These are phyloP conservation scores for Actinomortierella wolfii DNA, from an alignment of 371 early-diverging fungal species.

Conservation along the genomic window DNA sequence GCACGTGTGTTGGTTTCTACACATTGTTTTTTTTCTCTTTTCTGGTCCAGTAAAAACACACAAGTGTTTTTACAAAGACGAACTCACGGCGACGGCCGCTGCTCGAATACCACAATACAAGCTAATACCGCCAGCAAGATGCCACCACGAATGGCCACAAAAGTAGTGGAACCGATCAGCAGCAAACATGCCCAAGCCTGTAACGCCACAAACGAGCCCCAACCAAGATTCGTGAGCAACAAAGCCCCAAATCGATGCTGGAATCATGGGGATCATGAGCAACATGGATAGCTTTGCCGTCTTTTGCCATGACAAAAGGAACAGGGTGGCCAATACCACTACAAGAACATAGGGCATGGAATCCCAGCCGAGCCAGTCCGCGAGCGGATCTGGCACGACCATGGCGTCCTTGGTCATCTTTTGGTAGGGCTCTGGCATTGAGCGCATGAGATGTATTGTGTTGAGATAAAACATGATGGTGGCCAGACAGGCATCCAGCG, in stretches of 20 bases:
- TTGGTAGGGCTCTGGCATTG: conserved; percentile 23
- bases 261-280: conserved; percentile 44
- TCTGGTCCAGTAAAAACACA: no score
- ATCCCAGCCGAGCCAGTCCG: conserved; percentile 14
- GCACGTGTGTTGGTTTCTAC: no score
- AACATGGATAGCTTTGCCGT: conserved; percentile 40
- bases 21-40: no score
- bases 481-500: conserved; percentile 50
- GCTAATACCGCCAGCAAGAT: conserved; percentile 37
- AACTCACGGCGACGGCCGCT: no score
- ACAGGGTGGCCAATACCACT: conserved; percentile 17
- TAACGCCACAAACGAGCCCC: conserved; percentile 24
- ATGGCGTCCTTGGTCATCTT: conserved; percentile 1
- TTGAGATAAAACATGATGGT: conserved; percentile 47
- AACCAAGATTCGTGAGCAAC: conserved; percentile 30
- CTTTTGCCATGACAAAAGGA: conserved; percentile 31
- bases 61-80: no score
- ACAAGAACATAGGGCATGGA: conserved; percentile 31
- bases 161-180: conserved; percentile 38
- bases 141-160: conserved; percentile 43
- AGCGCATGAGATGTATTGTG: conserved; percentile 32
- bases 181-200: conserved; percentile 39
- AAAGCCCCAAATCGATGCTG: conserved; percentile 41
- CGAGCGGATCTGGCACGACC: conserved; percentile 28
- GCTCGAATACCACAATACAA: conserved; percentile 28